Evolutionary conservation across 2,329 filamentous ascomycete genomes (phyloP).

Genomic region (Sclerotinia glacialis): DNA sequence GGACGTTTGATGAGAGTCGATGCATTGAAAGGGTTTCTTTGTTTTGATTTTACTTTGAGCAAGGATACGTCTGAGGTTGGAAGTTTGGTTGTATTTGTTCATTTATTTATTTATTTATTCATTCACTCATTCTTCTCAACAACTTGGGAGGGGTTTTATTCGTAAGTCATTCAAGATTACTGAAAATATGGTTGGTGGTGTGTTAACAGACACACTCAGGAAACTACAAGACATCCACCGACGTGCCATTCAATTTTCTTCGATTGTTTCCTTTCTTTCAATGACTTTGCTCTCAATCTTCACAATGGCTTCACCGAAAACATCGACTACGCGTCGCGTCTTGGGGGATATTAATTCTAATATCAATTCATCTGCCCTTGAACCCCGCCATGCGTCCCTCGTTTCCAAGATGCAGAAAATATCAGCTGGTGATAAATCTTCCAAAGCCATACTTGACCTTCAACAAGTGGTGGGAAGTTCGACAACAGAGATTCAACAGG

Average conservation of each 20-base stretch:
- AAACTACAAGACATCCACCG: background rate
- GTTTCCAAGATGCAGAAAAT: background rate
- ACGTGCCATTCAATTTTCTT: background rate
- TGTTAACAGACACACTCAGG: background rate
- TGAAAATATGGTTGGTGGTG: background rate
- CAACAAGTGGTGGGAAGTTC: background rate
- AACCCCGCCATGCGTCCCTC: background rate
- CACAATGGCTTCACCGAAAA: slow-evolving; percentile 23
- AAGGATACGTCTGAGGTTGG: no score
- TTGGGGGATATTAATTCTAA: slow-evolving; percentile 65
- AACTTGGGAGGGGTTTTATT: background rate
- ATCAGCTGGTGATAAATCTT: no score
- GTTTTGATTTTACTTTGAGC: background rate
- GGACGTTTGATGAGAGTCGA: background rate
- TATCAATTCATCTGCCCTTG: slow-evolving; percentile 17
- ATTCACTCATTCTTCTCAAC: background rate
- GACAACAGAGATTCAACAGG: background rate
- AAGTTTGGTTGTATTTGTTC: background rate
- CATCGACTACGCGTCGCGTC: slow-evolving; percentile 28
- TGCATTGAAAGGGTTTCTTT: no score
- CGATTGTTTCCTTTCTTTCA: background rate
- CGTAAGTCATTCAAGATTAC: background rate
- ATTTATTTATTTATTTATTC: no score
- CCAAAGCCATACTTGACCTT: accelerated
- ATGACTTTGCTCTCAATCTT: background rate